Percentiles rank a stretch among this genome's conserved stretches.
Evolutionary conservation across 1,139 yeast genomes (phyloP).

Genomic region (Chernovozyma sophiae-reginae): DNA sequence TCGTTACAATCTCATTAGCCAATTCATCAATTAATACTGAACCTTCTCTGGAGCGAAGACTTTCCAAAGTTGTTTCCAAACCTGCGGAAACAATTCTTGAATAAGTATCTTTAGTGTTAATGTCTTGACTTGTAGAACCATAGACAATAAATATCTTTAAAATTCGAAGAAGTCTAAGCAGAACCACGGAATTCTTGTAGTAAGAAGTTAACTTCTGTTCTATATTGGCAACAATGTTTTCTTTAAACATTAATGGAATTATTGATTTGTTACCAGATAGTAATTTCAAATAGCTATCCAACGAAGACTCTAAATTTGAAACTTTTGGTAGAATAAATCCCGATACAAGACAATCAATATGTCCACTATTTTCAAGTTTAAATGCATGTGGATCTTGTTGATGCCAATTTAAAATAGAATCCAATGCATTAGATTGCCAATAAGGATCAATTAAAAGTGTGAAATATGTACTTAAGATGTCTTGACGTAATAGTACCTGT

Average conservation of each 20-base stretch:
- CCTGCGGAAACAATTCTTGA: constrained; percentile 1
- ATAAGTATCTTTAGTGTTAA: not conserved
- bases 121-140: not conserved
- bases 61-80: constrained; percentile 11
- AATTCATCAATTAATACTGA: constrained; percentile 38
- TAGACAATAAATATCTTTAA: constrained; percentile 18
- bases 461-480: constrained; percentile 45
- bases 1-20: constrained; percentile 23
- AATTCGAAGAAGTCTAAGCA: constrained; percentile 31
- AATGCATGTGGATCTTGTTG: constrained; percentile 24
- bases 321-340: constrained; percentile 40
- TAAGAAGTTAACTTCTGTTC: constrained; percentile 22
- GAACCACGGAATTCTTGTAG: constrained; percentile 34
- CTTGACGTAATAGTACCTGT: constrained; percentile 30
- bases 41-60: constrained; percentile 20
- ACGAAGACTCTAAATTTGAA: constrained; percentile 38
- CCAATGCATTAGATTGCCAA: constrained; percentile 70
- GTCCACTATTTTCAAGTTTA: constrained; percentile 23
- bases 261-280: constrained; percentile 19
- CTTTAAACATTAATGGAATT: constrained; percentile 23
- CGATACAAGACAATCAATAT: constrained; percentile 29
- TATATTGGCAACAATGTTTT: constrained; percentile 25
- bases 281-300: constrained; percentile 37
- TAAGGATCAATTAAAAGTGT: constrained; percentile 53
- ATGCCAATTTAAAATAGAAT: constrained; percentile 47